Base-by-base conservation (phyloP, 768 basidiomycete genomes). In the Lactifluus piperatus region DNA sequence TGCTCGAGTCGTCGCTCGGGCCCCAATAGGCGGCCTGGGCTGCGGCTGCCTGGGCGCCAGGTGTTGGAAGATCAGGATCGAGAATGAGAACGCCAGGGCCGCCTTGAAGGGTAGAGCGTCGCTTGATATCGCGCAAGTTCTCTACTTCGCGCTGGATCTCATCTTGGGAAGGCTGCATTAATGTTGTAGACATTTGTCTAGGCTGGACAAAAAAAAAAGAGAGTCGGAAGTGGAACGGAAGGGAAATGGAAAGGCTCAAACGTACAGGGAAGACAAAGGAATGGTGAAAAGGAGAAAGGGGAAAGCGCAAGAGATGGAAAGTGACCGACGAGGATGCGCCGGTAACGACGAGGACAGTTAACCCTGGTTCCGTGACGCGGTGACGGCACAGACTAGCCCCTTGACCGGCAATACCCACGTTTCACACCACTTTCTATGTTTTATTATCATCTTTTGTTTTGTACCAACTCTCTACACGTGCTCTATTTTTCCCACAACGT, bases 101-200 rank as follows among this genome's bases (percentile, higher is more conserved):
- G 32, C 79, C 77, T 60, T 81, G 79, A 0, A 85, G 81, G 16
- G 84, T 83, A 2, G 93, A 97, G 65, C 92, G 85, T 54, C 94
- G 80, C 58, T 81, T 80, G 65, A 97, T 83, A 73, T 91, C 90
- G 64, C 86, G 82, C 41, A 93, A 77, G 44, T 87, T 85, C 70
- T 93, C 88, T 43, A 91, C 86, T 76, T 93, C 90, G 64, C 89
- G 84, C 69, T 85, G 84, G 63, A 92, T 91, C 74, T 92, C 91
- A 70, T 85, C 83, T 66, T 86, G 81, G 27, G 87, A 89, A 59
- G 89, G 88, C 66, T 90, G 87, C 74, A 89, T 63, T 18, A 59
- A 39, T 49, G 61, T 30, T 18, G 62, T 24, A n/a, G 56, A 34
- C 45, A 54, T 52, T 50, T 56, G 54, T 18, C 47, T 20, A 39